Conservation (phyloP, 2,329 filamentous ascomycete genomes). For the Arthrinium puccinioides region DNA sequence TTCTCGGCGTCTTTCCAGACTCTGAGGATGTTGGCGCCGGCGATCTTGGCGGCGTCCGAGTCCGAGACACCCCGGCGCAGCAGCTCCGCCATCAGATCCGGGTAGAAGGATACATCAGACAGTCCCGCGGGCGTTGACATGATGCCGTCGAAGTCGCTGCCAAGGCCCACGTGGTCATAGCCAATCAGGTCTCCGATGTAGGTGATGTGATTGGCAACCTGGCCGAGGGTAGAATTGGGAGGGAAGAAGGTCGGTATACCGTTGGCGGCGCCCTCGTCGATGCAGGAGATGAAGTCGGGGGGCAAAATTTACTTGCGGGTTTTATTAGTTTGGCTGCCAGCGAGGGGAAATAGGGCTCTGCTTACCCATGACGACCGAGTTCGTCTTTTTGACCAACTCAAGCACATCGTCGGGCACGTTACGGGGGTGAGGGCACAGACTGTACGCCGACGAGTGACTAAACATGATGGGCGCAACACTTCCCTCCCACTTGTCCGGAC, state of each 20-base stretch:
- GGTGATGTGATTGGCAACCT: conserved; percentile 73
- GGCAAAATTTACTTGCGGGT: conserved; percentile 62
- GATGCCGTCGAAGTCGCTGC: conserved; percentile 86
- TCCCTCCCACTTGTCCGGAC: conserved; percentile 54
- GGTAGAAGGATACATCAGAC: conserved; percentile 80
- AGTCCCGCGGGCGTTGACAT: conserved; percentile 59
- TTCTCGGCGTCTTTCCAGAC: conserved; percentile 77
- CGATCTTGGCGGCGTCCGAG: conserved; percentile 64
- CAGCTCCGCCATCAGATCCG: conserved; percentile 68
- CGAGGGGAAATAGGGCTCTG: background rate
- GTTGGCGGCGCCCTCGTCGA: conserved; percentile 46
- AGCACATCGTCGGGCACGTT: conserved; percentile 74
- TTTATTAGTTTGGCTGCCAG: background rate
- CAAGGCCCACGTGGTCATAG: conserved; percentile 80
- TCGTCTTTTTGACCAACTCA: conserved; percentile 62
- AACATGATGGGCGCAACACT: conserved; percentile 80
- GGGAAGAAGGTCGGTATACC: conserved; percentile 63
- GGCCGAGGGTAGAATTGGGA: conserved; percentile 63
- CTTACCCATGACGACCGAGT: conserved; percentile 68
- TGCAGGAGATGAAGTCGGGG: conserved; percentile 78
- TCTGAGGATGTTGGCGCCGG: conserved; percentile 72
- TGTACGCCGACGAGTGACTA: conserved; percentile 76
- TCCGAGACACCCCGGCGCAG: conserved; percentile 68
- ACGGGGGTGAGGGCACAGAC: conserved; percentile 77
- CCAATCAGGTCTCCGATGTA: conserved; percentile 80